phyloP scores from a whole-genome alignment of 2,329 filamentous ascomycete species.

The Sporothrix dimorphospora region DNA sequence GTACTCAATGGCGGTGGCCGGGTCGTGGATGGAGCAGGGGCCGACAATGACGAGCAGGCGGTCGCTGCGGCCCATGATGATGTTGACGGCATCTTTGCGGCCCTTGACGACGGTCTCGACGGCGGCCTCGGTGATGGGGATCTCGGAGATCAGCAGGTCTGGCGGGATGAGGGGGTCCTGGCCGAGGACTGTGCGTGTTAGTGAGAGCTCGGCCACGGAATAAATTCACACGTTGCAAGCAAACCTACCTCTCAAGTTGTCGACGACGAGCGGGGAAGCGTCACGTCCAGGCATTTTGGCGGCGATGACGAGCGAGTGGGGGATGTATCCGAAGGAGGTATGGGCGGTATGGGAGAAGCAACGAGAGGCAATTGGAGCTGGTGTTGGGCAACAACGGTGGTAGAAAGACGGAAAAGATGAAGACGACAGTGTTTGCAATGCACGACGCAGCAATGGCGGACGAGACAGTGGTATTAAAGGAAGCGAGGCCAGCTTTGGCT shows the following conservation, averaged over 20 bases:
- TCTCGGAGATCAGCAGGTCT: slow-evolving; percentile 81
- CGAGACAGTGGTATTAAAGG: slow-evolving; percentile 15
- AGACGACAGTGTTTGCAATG: not conserved
- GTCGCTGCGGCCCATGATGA: slow-evolving; percentile 79
- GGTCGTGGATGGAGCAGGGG: slow-evolving; percentile 97
- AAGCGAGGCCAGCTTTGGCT: slow-evolving; percentile 15
- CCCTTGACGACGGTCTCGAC: slow-evolving; percentile 72
- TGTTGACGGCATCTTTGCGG: slow-evolving; percentile 68
- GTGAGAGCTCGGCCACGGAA: not conserved
- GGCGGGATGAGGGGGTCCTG: slow-evolving; percentile 94
- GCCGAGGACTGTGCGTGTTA: slow-evolving; percentile 68
- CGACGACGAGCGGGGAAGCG: slow-evolving; percentile 48
- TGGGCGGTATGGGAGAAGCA: not conserved
- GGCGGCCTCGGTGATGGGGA: slow-evolving; percentile 68
- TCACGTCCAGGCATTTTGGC: slow-evolving; percentile 48
- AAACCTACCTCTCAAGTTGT: slow-evolving; percentile 47
- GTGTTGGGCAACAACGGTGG: not conserved
- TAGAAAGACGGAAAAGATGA: slow-evolving; percentile 1
- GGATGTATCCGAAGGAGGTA: slow-evolving; percentile 10
- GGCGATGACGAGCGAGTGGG: slow-evolving; percentile 3
- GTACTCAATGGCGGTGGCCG: slow-evolving; percentile 85
- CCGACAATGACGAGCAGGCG: slow-evolving; percentile 92
- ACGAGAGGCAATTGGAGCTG: not conserved
- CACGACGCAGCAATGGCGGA: slow-evolving; percentile 3
- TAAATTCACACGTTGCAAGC: not conserved